Evolutionary conservation across 108 stramenopile genomes (phyloP).

Genomic region (Bacterosira constricta): DNA sequence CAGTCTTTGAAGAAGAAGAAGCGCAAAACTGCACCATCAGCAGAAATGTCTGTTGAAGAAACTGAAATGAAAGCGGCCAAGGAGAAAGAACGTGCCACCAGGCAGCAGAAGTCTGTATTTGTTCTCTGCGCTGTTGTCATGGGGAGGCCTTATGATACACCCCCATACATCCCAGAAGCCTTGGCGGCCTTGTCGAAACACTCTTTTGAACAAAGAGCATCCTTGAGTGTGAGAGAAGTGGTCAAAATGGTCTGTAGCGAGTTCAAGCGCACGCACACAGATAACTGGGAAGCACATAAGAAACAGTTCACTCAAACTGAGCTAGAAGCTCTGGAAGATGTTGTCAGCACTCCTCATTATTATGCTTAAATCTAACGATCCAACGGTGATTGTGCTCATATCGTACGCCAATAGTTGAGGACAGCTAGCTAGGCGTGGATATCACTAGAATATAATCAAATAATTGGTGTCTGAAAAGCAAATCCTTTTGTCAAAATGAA

Average conservation of each 20-base stretch:
- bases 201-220: slow-evolving; percentile 83
- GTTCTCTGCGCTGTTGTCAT: slow-evolving; percentile 82
- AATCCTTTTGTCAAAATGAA: too few species aligned
- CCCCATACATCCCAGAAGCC: slow-evolving; percentile 78
- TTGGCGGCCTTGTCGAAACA: slow-evolving; percentile 89
- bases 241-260: slow-evolving; percentile 89
- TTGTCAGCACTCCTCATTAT: slow-evolving; percentile 90
- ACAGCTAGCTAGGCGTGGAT: too few species aligned
- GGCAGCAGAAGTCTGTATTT: slow-evolving; percentile 83
- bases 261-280: slow-evolving; percentile 90
- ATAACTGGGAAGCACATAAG: slow-evolving; percentile 89
- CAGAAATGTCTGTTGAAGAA: slow-evolving; percentile 21
- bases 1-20: slow-evolving; percentile 68
- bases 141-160: slow-evolving; percentile 86
- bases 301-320: slow-evolving; percentile 80
- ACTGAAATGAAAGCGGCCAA: slow-evolving; percentile 47
- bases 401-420: too few species aligned
- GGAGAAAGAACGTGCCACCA: slow-evolving; percentile 62
- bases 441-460: too few species aligned
- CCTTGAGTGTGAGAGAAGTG: slow-evolving; percentile 82
- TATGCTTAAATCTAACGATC: slow-evolving; percentile 63
- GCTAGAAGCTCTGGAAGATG: slow-evolving; percentile 87
- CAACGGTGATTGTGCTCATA: neutral
- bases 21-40: slow-evolving; percentile 35
- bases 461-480: too few species aligned